Evolutionary conservation across 345 rosid genomes (phyloP), one percentile per base, ranked within the genome.

Genomic region (Lepidium africanum): DNA sequence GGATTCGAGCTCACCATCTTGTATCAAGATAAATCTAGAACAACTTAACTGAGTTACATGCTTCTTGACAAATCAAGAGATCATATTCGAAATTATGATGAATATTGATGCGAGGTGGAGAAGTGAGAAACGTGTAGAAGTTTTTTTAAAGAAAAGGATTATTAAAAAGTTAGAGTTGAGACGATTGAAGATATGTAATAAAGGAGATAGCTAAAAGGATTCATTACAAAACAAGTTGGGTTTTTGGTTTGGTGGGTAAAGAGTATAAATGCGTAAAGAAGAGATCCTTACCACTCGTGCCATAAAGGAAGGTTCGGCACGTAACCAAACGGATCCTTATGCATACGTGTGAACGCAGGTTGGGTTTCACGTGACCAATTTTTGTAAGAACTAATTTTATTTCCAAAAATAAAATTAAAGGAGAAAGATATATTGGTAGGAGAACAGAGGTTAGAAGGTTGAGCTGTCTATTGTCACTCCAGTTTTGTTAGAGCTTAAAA

Each of bases 261-360:
- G 68, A 59, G 56, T 41, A 67, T 73, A 74, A 74, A 74, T 74
- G 63, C 59, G 27, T 67, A 53, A 60, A 74, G 67, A 33, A 21
- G 33, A 51, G 63, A 59, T 43, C 51, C 25, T 59, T 50, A 38
- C 48, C 69, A 52, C 73, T 67, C 69, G 73, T 68, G 69, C 30
- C 64, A 62, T 67, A 74, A 52, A 53, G 49, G 21, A 60, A 58
- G 73, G 59, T 74, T 61, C 51, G 57, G 69, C 78, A 74, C 69
- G 73, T 69, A 53, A 25, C 27, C 27, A 25, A 74, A 21, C 30
- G 27, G 51, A 67, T 60, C 36, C 53, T 43, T 67, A 50, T 53
- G 73, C 73, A 46, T 52, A 67, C 69, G 73, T 74, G 78, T 54
- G 78, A 74, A 67, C 10, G 78, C 59, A 74, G 69, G 78, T 45